Conservation (phyloP, 352 stramenopile species). For the Elongisporangium prolatum region DNA sequence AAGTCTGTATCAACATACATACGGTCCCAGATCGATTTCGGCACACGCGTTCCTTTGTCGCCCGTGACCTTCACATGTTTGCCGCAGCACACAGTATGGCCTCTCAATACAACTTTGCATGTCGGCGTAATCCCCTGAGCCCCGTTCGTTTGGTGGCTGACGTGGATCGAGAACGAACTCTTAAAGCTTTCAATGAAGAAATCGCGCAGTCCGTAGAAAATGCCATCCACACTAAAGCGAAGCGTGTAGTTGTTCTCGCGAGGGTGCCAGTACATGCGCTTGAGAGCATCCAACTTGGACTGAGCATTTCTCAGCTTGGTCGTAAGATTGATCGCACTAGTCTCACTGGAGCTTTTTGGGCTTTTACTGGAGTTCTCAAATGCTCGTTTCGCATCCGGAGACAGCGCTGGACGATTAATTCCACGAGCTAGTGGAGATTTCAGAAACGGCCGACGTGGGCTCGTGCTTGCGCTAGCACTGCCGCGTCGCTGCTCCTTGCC, state of each 20-base stretch:
- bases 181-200: constrained; percentile 68
- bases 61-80: constrained; percentile 77
- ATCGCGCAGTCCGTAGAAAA: constrained; percentile 72
- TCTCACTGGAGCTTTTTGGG: neutral
- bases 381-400: constrained; percentile 3
- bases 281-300: constrained; percentile 65
- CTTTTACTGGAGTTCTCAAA: neutral
- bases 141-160: constrained; percentile 70
- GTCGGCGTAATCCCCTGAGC: constrained; percentile 57
- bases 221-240: constrained; percentile 72
- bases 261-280: constrained; percentile 65
- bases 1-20: constrained; percentile 79
- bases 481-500: constrained; percentile 33
- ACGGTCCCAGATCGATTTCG: constrained; percentile 72
- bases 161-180: constrained; percentile 48
- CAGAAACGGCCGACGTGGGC: constrained; percentile 14
- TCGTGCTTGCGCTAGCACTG: constrained; percentile 24
- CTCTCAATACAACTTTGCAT: constrained; percentile 56
- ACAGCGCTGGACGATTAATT: constrained; percentile 3
- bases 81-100: constrained; percentile 57
- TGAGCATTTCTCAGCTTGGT: constrained; percentile 56
- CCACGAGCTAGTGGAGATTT: neutral
- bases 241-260: constrained; percentile 70
- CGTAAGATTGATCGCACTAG: constrained; percentile 40
- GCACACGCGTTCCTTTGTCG: constrained; percentile 70